These are phyloP conservation scores for Debaryomycetaceae sp. DNA, from an alignment of 1,139 yeast species.

Conservation along the genomic window DNA sequence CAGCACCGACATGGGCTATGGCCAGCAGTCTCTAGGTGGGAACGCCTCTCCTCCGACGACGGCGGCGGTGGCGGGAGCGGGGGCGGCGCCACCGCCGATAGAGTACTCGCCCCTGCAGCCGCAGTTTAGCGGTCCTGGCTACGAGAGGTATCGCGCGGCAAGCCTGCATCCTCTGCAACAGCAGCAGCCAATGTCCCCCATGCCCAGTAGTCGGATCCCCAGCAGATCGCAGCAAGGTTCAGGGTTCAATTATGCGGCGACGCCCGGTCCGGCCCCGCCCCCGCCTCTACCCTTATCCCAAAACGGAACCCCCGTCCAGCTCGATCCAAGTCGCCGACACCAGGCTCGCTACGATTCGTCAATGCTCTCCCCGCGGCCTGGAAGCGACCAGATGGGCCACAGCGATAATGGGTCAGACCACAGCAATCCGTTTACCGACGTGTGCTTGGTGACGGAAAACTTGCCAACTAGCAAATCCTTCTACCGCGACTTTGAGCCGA, in stretches of 20 bases:
- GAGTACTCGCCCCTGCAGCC: background rate
- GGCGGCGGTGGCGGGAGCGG: background rate
- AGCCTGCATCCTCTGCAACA: background rate
- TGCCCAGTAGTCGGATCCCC: slow-evolving; percentile 11
- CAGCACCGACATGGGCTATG: background rate
- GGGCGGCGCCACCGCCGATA: background rate
- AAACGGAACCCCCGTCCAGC: slow-evolving; percentile 1
- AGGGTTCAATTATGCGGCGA: too few relatives aligned
- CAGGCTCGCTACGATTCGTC: background rate
- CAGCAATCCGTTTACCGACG: slow-evolving; percentile 30
- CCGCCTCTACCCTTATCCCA: slow-evolving; percentile 3
- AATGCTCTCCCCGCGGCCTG: too few relatives aligned
- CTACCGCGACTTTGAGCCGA: slow-evolving; percentile 38
- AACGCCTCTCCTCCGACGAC: too few relatives aligned
- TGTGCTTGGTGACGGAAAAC: slow-evolving; percentile 36
- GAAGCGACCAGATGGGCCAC: too few relatives aligned
- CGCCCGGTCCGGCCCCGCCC: slow-evolving; percentile 1
- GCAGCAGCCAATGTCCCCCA: slow-evolving; percentile 12
- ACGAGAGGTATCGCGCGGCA: too few relatives aligned
- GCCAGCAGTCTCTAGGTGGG: background rate
- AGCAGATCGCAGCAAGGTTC: too few relatives aligned
- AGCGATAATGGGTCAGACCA: background rate
- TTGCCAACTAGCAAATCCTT: slow-evolving; percentile 30
- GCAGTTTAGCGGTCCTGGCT: too few relatives aligned
- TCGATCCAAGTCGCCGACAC: background rate